Evolutionary conservation across 2,329 filamentous ascomycete species (phyloP).

Genomic region (Pseudogymnoascus sp.): DNA sequence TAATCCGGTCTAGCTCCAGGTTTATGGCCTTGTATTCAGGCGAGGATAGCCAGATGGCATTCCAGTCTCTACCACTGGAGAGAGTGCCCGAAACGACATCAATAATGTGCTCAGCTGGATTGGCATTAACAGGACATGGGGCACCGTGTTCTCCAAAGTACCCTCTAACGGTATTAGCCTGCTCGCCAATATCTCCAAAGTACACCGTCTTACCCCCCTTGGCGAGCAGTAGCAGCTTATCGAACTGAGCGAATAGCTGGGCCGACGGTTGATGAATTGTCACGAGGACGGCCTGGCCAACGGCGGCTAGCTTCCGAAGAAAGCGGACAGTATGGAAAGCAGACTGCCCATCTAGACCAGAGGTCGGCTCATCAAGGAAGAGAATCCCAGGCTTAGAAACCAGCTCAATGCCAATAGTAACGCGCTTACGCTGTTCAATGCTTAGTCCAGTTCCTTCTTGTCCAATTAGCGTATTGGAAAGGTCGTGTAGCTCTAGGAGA

Average conservation of each 20-base stretch:
- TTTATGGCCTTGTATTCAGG: slow-evolving; percentile 47
- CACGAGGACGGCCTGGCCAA: slow-evolving; percentile 45
- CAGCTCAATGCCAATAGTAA: slow-evolving; percentile 53
- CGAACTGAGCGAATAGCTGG: slow-evolving; percentile 47
- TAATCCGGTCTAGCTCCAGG: slow-evolving; percentile 55
- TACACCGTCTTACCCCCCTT: slow-evolving; percentile 60
- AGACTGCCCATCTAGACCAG: slow-evolving; percentile 54
- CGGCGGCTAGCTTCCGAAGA: slow-evolving; percentile 50
- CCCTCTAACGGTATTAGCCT: slow-evolving; percentile 46
- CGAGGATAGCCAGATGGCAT: slow-evolving; percentile 61
- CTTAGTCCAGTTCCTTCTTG: slow-evolving; percentile 53
- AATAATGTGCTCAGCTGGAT: slow-evolving; percentile 39
- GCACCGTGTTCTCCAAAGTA: slow-evolving; percentile 57
- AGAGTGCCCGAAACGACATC: slow-evolving; percentile 38
- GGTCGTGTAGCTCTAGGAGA: slow-evolving; percentile 59
- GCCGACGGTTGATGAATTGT: slow-evolving; percentile 49
- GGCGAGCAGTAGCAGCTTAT: slow-evolving; percentile 55
- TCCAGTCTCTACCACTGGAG: slow-evolving; percentile 51
- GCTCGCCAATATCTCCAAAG: slow-evolving; percentile 57
- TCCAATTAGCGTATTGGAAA: slow-evolving; percentile 57
- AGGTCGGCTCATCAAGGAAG: slow-evolving; percentile 54
- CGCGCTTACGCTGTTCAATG: slow-evolving; percentile 52
- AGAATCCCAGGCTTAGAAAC: slow-evolving; percentile 49
- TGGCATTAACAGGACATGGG: slow-evolving; percentile 41
- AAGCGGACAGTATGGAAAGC: slow-evolving; percentile 57